Conservation (phyloP, 495 filamentous ascomycete species). For the Penicillium pulvis region DNA sequence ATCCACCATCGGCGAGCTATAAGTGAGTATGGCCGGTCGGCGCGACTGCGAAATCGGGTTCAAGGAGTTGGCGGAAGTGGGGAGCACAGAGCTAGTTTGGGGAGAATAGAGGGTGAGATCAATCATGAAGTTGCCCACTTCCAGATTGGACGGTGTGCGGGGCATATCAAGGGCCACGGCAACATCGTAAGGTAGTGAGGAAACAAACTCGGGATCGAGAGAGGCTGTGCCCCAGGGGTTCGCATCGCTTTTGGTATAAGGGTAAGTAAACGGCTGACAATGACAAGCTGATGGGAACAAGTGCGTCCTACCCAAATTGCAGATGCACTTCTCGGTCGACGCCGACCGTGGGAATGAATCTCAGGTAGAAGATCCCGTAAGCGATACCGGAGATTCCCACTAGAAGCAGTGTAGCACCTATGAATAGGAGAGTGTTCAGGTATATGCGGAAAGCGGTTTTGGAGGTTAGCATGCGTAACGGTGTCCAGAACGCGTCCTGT, state of each 20-base stretch:
- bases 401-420: constrained; percentile 58
- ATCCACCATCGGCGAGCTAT: constrained; percentile 61
- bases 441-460: constrained; percentile 71
- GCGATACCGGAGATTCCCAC: constrained; percentile 63
- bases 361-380: constrained; percentile 79
- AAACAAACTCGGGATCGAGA: constrained; percentile 42
- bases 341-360: constrained; percentile 74
- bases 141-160: constrained; percentile 54
- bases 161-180: constrained; percentile 73
- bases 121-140: constrained; percentile 89
- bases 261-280: neutral
- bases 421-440: constrained; percentile 66
- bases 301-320: constrained; percentile 70
- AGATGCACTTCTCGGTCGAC: constrained; percentile 71
- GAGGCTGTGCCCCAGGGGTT: constrained; percentile 47
- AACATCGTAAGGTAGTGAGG: constrained; percentile 64
- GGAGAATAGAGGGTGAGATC: constrained; percentile 66
- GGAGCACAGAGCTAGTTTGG: constrained; percentile 29
- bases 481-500: constrained; percentile 37
- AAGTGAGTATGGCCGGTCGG: constrained; percentile 68
- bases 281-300: neutral
- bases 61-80: constrained; percentile 26
- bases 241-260: constrained; percentile 29
- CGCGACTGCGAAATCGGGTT: constrained; percentile 47
- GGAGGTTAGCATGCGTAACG: constrained; percentile 56